Evolutionary conservation across 345 rosid species (phyloP).

Genomic region (Arabidopsis suecica): DNA sequence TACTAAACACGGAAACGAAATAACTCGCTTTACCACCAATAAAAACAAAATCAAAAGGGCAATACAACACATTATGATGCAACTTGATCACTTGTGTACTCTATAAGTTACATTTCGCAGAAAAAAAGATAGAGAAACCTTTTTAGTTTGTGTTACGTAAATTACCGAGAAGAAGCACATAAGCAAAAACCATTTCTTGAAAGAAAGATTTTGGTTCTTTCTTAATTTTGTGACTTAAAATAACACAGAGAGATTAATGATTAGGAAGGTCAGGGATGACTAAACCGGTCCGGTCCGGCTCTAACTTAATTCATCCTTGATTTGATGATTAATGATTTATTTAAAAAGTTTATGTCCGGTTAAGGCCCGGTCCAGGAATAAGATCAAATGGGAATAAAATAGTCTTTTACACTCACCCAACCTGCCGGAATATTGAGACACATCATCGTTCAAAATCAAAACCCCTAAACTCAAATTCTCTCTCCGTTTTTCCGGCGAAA

Average conservation of each 20-base stretch:
- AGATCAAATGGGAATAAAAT: neutral
- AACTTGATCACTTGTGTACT: constrained; percentile 26
- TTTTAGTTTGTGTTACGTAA: constrained; percentile 2
- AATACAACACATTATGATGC: constrained; percentile 36
- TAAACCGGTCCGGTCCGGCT: constrained; percentile 1
- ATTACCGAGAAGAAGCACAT: neutral
- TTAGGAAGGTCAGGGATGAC: neutral
- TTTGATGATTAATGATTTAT: no score
- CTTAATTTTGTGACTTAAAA: neutral
- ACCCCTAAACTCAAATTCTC: constrained; percentile 20
- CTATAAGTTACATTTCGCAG: neutral
- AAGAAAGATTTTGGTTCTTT: neutral
- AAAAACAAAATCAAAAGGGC: constrained; percentile 32
- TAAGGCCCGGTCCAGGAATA: neutral
- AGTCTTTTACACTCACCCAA: no score
- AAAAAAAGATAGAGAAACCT: neutral
- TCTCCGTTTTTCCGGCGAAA: constrained; percentile 34
- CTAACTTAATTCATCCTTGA: neutral
- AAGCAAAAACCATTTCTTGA: neutral
- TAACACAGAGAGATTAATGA: neutral
- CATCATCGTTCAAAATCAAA: neutral
- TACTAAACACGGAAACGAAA: constrained; percentile 26
- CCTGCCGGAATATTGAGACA: no score
- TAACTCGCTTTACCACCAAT: constrained; percentile 30
- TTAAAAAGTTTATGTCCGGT: neutral